Conservation (phyloP, 2,329 filamentous ascomycete genomes). For the Phyllosticta capitalensis region DNA sequence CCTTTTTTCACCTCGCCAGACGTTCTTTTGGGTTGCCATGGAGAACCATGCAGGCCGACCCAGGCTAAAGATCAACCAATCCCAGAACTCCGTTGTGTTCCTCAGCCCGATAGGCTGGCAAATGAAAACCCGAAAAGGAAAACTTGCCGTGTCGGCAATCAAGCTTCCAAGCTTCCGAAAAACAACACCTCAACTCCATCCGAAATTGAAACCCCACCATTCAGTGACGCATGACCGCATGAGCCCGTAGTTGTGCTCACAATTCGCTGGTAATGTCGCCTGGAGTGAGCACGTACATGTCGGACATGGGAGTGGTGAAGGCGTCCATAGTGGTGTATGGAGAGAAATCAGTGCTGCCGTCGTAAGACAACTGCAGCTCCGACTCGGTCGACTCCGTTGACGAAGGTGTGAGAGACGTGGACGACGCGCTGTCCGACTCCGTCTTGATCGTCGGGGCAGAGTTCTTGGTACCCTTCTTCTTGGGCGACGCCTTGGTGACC, state of each 20-base stretch:
- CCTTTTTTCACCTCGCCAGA: neutral
- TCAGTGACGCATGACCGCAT: neutral
- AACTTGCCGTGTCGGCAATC: neutral
- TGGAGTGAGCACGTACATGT: neutral
- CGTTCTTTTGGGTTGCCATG: neutral
- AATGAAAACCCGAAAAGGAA: neutral
- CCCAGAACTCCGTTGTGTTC: neutral
- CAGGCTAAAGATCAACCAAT: neutral
- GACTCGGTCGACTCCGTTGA: neutral
- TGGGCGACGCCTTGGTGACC: constrained; percentile 1
- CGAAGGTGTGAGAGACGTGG: neutral
- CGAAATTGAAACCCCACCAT: neutral
- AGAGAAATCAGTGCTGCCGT: neutral
- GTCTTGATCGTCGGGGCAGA: neutral
- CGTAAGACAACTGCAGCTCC: neutral
- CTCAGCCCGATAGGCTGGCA: neutral
- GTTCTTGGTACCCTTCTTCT: neutral
- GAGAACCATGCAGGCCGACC: neutral
- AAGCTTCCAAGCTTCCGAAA: neutral
- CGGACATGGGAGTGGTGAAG: neutral
- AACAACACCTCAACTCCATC: neutral
- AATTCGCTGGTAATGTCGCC: neutral
- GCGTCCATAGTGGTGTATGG: neutral
- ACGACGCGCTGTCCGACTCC: neutral
- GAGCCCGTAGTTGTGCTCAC: neutral